phyloP scores from a whole-genome alignment of 345 rosid species.

The Balakata baccata region DNA sequence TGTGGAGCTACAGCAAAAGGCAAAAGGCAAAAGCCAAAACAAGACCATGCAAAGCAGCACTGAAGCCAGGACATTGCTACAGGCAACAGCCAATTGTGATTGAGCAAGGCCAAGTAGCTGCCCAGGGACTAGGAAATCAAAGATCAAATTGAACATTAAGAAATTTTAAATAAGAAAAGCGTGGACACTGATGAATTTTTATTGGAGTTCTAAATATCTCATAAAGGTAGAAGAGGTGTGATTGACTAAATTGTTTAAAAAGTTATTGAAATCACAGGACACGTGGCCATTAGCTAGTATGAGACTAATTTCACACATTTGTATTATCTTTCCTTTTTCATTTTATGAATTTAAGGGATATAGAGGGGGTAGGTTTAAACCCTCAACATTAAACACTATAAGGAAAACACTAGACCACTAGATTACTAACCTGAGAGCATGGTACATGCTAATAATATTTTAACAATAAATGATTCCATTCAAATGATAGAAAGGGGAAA shows the following conservation, averaged over 20 bases:
- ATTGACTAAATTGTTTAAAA: not conserved
- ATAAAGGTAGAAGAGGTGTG: not conserved
- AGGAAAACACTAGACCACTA: too few species aligned
- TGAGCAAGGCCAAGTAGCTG: not conserved
- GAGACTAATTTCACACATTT: not conserved
- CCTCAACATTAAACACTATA: too few species aligned
- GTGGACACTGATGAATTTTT: not conserved
- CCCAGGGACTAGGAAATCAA: not conserved
- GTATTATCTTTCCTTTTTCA: not conserved
- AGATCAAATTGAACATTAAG: not conserved
- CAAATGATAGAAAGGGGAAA: not conserved
- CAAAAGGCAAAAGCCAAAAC: not conserved
- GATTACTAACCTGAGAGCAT: not conserved
- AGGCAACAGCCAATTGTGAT: not conserved
- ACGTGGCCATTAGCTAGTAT: not conserved
- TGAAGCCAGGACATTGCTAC: slow-evolving; percentile 1
- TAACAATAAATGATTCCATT: not conserved
- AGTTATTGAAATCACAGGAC: not conserved
- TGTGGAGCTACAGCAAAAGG: not conserved
- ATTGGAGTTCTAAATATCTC: not conserved
- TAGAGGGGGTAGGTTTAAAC: too few species aligned
- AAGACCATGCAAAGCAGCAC: not conserved
- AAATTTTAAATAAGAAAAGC: not conserved
- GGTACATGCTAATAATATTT: not conserved
- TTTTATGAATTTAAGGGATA: not conserved